These are phyloP conservation scores for Gynostemma pentaphyllum DNA, from an alignment of 306 rosid genomes.

Conservation along the genomic window DNA sequence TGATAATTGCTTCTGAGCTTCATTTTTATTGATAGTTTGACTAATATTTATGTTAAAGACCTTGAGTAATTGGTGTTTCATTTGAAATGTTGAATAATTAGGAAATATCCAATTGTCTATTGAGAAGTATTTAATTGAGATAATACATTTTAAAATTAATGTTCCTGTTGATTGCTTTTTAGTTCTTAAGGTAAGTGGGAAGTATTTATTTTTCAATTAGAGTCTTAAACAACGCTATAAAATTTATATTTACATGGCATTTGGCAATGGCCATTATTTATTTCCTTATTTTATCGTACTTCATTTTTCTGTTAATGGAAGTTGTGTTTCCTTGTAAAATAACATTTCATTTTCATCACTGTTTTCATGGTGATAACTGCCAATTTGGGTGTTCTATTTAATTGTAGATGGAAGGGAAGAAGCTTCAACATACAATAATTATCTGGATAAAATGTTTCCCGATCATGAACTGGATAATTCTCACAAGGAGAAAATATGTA, in stretches of 20 bases:
- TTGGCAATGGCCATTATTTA: neutral
- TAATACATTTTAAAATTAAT: neutral
- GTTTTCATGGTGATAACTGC: conserved; percentile 5
- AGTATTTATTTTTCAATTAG: neutral
- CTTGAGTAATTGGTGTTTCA: neutral
- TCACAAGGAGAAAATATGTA: conserved; percentile 8
- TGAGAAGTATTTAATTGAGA: too few species aligned
- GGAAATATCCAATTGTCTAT: neutral
- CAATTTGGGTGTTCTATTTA: neutral
- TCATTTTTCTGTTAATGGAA: neutral
- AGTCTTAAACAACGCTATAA: neutral
- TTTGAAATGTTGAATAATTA: neutral
- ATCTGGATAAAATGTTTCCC: conserved; percentile 1
- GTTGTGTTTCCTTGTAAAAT: neutral
- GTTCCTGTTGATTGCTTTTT: neutral
- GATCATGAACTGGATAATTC: conserved; percentile 8
- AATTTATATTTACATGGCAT: neutral
- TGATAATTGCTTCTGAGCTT: neutral
- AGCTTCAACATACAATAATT: conserved; percentile 7
- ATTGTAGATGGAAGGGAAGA: conserved; percentile 23
- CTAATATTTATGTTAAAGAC: neutral
- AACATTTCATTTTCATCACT: neutral
- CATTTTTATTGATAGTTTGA: neutral
- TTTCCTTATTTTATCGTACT: neutral
- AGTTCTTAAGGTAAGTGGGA: neutral